Percentiles rank a stretch among this genome's conserved stretches.
Conservation (phyloP, 352 stramenopile species). For the Blastocystis sp. region DNA sequence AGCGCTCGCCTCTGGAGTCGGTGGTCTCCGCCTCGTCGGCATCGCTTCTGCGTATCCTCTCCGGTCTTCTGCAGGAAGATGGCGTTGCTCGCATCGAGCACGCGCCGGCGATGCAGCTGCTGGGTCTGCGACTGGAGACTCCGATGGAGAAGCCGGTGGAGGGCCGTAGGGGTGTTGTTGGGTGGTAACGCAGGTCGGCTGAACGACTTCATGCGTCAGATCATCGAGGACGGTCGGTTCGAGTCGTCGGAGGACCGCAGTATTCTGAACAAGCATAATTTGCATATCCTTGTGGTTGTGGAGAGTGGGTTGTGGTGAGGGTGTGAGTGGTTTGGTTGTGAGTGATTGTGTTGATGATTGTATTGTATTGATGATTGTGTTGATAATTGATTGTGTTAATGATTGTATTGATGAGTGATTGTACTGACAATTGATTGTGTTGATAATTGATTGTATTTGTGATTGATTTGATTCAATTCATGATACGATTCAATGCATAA, state of each 20-base stretch:
- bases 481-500: too few relatives aligned
- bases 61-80: not conserved
- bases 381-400: too few relatives aligned
- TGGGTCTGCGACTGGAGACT: not conserved
- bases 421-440: too few relatives aligned
- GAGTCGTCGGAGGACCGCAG: not conserved
- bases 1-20: not conserved
- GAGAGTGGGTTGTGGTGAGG: too few relatives aligned
- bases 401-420: too few relatives aligned
- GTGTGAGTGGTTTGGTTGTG: too few relatives aligned
- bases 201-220: constrained; percentile 4
- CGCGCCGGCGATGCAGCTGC: not conserved
- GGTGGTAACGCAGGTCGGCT: not conserved
- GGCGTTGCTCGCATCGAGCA: not conserved
- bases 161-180: not conserved
- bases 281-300: not conserved
- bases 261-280: not conserved
- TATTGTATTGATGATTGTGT: too few relatives aligned
- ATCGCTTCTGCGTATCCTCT: not conserved
- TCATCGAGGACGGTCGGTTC: not conserved
- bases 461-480: too few relatives aligned
- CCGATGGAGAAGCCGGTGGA: not conserved
- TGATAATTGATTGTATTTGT: too few relatives aligned
- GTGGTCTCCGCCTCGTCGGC: too few relatives aligned
- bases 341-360: too few relatives aligned